Conservation (phyloP, 2,329 filamentous ascomycete species). For the Blastomyces gilchristii region DNA sequence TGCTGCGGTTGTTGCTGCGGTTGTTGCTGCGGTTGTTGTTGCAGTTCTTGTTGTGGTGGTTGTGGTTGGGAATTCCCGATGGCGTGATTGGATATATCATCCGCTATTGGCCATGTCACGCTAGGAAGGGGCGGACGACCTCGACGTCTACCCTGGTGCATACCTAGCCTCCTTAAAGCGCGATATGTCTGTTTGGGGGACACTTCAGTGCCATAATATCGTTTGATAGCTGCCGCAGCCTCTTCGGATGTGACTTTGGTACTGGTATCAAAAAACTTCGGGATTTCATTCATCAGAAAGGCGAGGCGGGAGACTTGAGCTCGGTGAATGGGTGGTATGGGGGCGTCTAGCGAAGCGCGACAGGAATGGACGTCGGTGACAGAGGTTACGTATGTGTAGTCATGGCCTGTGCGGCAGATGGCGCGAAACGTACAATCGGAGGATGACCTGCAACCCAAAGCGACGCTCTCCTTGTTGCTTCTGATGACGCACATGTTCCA, state of each 20-base stretch:
- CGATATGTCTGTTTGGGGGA: constrained; percentile 32
- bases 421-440: constrained; percentile 32
- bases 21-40: background rate
- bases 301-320: constrained; percentile 33
- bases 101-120: background rate
- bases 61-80: background rate
- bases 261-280: constrained; percentile 32
- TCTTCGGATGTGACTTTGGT: constrained; percentile 29
- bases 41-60: background rate
- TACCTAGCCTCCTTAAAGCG: constrained; percentile 28
- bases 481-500: constrained; percentile 33
- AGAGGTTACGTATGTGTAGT: constrained; percentile 32
- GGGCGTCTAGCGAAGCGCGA: constrained; percentile 22
- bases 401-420: constrained; percentile 33
- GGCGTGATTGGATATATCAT: background rate
- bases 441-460: constrained; percentile 32
- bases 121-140: background rate
- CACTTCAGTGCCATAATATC: constrained; percentile 34
- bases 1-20: background rate
- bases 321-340: constrained; percentile 27
- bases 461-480: constrained; percentile 34
- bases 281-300: constrained; percentile 31
- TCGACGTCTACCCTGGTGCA: constrained; percentile 17
- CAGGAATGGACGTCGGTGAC: constrained; percentile 32
- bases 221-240: constrained; percentile 32